A percentile compares a stretch with the other conserved stretches of the same genome.
These are phyloP conservation scores for Candida insectorum DNA, from an alignment of 805 yeast genomes.

Conservation along the genomic window DNA sequence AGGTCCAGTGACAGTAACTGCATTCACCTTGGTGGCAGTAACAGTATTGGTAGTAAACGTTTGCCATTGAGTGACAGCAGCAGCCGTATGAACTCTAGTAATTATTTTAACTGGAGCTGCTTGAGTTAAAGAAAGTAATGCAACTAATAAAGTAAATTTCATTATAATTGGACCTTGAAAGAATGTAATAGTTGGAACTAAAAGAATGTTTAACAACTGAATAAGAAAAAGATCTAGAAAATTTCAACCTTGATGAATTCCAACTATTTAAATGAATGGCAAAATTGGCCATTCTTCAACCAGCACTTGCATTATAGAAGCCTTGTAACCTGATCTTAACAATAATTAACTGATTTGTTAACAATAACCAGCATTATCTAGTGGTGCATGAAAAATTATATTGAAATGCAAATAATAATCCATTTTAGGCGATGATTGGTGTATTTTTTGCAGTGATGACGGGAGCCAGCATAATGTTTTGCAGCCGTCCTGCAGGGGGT, in stretches of 20 bases:
- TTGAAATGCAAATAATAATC: too few species aligned
- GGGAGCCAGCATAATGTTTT: too few species aligned
- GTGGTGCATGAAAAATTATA: too few species aligned
- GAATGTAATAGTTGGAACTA: conserved; percentile 1
- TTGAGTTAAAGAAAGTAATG: conserved; percentile 16
- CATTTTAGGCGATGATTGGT: too few species aligned
- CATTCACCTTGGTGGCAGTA: conserved; percentile 12
- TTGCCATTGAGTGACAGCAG: conserved; percentile 22
- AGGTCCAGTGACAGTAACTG: conserved; percentile 17
- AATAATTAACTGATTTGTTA: too few species aligned
- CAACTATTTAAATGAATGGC: too few species aligned
- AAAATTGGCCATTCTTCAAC: too few species aligned
- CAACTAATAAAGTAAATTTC: conserved; percentile 13
- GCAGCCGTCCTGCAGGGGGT: too few species aligned
- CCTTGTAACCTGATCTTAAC: too few species aligned
- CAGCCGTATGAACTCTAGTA: conserved; percentile 24
- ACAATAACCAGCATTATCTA: too few species aligned
- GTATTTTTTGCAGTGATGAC: too few species aligned
- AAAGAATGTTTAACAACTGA: not conserved
- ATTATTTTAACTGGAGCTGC: conserved; percentile 23
- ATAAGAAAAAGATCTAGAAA: not conserved
- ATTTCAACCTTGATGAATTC: not conserved
- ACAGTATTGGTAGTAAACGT: conserved; percentile 19
- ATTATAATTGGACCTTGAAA: conserved; percentile 3
- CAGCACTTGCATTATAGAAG: too few species aligned